Evolutionary conservation across 2,329 filamentous ascomycete genomes (phyloP).

Genomic region (Talaromyces sp.): DNA sequence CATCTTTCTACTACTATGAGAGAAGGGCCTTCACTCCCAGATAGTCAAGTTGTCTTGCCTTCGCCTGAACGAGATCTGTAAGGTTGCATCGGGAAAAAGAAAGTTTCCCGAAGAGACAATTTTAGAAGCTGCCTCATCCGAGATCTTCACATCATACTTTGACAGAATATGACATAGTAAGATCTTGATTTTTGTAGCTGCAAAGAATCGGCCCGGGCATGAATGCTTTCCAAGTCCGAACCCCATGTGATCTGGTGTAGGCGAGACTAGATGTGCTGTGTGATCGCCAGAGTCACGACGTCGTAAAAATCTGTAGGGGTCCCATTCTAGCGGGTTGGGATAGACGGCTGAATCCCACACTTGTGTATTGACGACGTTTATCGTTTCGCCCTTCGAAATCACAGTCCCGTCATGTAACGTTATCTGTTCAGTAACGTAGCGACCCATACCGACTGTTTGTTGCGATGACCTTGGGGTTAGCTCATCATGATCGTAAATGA

Average conservation of each 20-base stretch:
- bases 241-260: conserved; percentile 48
- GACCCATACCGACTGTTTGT: conserved; percentile 14
- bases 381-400: conserved; percentile 42
- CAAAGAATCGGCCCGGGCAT: conserved; percentile 31
- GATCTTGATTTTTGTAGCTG: conserved; percentile 25
- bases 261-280: conserved; percentile 25
- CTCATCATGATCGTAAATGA: neutral
- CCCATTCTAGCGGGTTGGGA: conserved; percentile 41
- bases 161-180: conserved; percentile 26
- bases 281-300: conserved; percentile 25
- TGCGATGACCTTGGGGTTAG: neutral
- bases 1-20: neutral
- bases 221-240: conserved; percentile 58
- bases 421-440: conserved; percentile 10
- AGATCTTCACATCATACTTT: conserved; percentile 25
- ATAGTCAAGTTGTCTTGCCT: neutral
- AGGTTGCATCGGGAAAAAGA: neutral
- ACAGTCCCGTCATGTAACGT: conserved; percentile 42
- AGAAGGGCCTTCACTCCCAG: neutral
- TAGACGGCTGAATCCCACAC: conserved; percentile 49
- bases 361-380: conserved; percentile 23
- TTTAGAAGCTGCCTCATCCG: conserved; percentile 15
- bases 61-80: neutral
- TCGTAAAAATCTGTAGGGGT: conserved; percentile 50
- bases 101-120: neutral